Percentiles rank a stretch among this genome's conserved stretches.
These are phyloP conservation scores for Scedosporium boydii DNA, from an alignment of 2,329 filamentous ascomycete genomes.

Conservation along the genomic window DNA sequence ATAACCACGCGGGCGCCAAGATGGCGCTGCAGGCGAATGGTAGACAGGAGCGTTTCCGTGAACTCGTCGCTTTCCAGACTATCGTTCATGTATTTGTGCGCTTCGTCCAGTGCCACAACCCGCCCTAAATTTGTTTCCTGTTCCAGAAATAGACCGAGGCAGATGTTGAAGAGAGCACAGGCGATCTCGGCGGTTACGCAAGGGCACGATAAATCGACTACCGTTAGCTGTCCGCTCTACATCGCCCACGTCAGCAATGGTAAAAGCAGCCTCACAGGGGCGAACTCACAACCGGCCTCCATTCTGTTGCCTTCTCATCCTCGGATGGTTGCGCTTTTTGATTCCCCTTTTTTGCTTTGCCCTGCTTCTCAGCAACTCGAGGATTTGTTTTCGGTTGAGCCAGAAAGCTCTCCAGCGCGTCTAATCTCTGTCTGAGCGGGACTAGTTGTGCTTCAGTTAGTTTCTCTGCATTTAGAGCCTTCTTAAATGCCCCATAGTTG, in stretches of 20 bases:
- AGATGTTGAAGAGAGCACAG: constrained; percentile 65
- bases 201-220: constrained; percentile 62
- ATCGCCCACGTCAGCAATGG: no score
- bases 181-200: constrained; percentile 58
- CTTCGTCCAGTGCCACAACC: constrained; percentile 65
- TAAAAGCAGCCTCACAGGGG: no score
- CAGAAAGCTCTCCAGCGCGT: constrained; percentile 57
- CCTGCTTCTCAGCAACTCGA: no score
- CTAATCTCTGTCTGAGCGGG: constrained; percentile 50
- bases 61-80: constrained; percentile 44
- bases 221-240: constrained; percentile 23
- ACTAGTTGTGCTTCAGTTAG: constrained; percentile 39
- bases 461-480: constrained; percentile 16
- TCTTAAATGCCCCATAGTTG: constrained; percentile 39
- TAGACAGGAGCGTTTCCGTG: constrained; percentile 51
- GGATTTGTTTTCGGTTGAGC: constrained; percentile 9
- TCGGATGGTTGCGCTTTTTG: background rate
- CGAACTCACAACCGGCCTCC: constrained; percentile 13
- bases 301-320: constrained; percentile 3
- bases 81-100: constrained; percentile 64
- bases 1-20: constrained; percentile 57
- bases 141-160: constrained; percentile 56
- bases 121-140: constrained; percentile 36
- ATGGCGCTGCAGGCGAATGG: constrained; percentile 64
- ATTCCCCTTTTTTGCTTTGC: no score